Evolutionary conservation across 2,329 filamentous ascomycete species (phyloP).

Genomic region (Sporothrix pseudoabietina): DNA sequence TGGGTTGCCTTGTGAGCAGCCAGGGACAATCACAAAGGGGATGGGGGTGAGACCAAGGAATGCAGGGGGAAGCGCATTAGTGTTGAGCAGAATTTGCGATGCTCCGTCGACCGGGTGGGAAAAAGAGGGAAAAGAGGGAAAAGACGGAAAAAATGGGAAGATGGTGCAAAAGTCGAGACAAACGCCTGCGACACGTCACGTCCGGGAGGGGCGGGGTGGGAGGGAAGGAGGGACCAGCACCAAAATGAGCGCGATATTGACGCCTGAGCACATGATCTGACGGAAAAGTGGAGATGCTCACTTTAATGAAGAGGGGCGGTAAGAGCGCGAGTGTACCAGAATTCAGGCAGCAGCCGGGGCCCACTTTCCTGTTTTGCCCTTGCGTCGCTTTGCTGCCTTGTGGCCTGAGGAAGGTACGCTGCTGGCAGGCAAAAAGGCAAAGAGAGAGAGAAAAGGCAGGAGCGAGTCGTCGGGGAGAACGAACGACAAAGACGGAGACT

Average conservation of each 20-base stretch:
- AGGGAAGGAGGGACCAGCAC: constrained; percentile 20
- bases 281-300: constrained; percentile 12
- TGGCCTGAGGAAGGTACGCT: not conserved
- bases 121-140: not conserved
- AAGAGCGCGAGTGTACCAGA: not conserved
- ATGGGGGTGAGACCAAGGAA: constrained; percentile 23
- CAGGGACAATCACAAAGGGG: not conserved
- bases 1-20: constrained; percentile 21
- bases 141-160: not conserved
- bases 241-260: constrained; percentile 35
- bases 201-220: constrained; percentile 19
- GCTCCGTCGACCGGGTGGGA: constrained; percentile 15
- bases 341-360: constrained; percentile 22
- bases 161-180: constrained; percentile 23
- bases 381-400: constrained; percentile 19
- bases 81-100: constrained; percentile 24
- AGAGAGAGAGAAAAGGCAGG: not conserved
- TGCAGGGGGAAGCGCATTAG: constrained; percentile 24
- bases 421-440: not conserved
- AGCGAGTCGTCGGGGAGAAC: not conserved
- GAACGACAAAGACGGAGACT: not conserved
- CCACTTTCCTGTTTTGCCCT: constrained; percentile 5
- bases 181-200: constrained; percentile 24
- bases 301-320: constrained; percentile 8
- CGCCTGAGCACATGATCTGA: constrained; percentile 38